These are phyloP conservation scores for Apostasia ramifera DNA, from an alignment of 106 monocot species.

Conservation along the genomic window DNA sequence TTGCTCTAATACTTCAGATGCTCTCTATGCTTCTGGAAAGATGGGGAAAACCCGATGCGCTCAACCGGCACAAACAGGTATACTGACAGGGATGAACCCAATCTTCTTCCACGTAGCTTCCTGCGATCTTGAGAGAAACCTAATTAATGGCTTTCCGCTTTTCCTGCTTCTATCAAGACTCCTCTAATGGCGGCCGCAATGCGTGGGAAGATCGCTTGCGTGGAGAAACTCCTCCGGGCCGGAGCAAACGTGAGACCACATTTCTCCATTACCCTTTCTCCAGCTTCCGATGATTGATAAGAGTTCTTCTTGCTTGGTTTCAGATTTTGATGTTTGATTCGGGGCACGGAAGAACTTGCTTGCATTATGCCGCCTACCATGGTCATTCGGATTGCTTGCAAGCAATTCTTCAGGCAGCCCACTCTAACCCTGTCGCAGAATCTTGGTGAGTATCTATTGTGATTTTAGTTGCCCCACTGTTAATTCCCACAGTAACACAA, in stretches of 20 bases:
- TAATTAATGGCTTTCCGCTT: background rate
- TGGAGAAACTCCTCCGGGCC: conserved; percentile 60
- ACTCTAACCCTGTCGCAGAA: conserved; percentile 40
- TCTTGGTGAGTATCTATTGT: conserved; percentile 37
- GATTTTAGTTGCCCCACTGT: background rate
- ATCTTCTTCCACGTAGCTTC: background rate
- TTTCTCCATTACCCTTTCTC: background rate
- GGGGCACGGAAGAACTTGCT: conserved; percentile 52
- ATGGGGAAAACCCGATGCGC: conserved; percentile 31
- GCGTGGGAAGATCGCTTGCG: conserved; percentile 72
- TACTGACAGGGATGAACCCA: background rate
- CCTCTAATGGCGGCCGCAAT: conserved; percentile 84
- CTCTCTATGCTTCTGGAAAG: conserved; percentile 49
- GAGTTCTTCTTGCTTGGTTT: background rate
- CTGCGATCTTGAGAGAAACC: background rate
- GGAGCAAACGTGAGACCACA: conserved; percentile 62
- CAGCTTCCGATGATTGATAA: background rate
- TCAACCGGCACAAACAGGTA: conserved; percentile 73
- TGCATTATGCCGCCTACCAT: conserved; percentile 68
- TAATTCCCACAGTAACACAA: background rate
- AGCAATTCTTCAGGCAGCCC: conserved; percentile 50
- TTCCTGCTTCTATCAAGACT: conserved; percentile 34
- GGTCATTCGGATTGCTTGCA: conserved; percentile 64
- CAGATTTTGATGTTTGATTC: conserved; percentile 33
- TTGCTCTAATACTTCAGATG: conserved; percentile 32